Conservation (phyloP, 1,139 yeast species). For the Nematodospora anomalae region DNA sequence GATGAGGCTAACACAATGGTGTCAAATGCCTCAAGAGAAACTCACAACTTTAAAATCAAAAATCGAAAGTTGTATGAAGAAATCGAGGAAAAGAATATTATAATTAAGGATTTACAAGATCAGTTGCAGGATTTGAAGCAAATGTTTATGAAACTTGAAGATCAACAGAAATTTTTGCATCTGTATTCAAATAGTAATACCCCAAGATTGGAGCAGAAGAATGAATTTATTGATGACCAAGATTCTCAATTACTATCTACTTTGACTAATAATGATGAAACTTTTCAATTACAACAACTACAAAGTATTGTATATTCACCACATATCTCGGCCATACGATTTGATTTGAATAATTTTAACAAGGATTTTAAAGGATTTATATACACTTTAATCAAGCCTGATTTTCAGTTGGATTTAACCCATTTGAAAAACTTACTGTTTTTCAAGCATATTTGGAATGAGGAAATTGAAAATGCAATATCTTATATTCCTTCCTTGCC, state of each 20-base stretch:
- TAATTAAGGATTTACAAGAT: conserved; percentile 63
- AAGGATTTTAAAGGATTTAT: conserved; percentile 44
- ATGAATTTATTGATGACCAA: conserved; percentile 7
- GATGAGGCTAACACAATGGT: conserved; percentile 84
- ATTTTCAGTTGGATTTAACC: conserved; percentile 38
- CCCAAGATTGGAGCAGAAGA: conserved; percentile 13
- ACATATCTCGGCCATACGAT: conserved; percentile 53
- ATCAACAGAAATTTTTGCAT: conserved; percentile 22
- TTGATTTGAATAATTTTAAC: conserved; percentile 51
- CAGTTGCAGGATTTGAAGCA: conserved; percentile 71
- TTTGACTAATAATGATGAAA: conserved; percentile 6
- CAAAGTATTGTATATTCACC: conserved; percentile 50
- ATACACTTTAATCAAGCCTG: conserved; percentile 33
- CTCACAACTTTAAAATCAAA: conserved; percentile 51
- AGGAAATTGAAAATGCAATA: conserved; percentile 73
- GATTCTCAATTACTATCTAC: conserved; percentile 1
- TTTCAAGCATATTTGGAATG: conserved; percentile 63
- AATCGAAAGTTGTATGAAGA: conserved; percentile 64
- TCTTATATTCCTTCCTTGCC: conserved; percentile 31
- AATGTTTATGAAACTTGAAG: conserved; percentile 43
- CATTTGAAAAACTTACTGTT: conserved; percentile 56
- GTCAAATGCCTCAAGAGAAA: conserved; percentile 63
- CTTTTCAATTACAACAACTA: conserved; percentile 21
- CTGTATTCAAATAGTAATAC: conserved; percentile 11
- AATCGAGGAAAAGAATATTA: conserved; percentile 67